Evolutionary conservation across 106 monocot species (phyloP), one percentile per base, ranked within the genome.

Genomic region (Platanthera guangdongensis): DNA sequence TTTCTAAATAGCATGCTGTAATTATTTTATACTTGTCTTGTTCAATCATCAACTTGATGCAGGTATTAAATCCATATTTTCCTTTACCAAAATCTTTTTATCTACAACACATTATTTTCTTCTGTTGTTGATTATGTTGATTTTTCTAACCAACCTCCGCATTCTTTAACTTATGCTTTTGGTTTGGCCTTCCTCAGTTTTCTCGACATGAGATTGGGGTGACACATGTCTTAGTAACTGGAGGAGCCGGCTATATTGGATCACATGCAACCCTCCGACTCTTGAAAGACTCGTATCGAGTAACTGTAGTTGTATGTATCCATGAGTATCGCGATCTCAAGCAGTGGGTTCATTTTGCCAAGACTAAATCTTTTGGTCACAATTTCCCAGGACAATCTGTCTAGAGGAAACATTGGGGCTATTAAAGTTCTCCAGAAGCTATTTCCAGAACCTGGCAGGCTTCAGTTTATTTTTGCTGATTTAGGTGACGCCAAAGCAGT

Each of bases 171-270:
- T 30, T 16, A 64, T 16, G 63, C 18, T 75, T 18, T 73, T 53
- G 7, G 50, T 72, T 1, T 72, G 72, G 0, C 51, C 9, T 72
- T 30, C 77, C 77, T 15, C 84, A 99, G 97, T 99, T 99, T 76
- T 89, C 94, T n/a, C 81, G 78, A 9, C 89, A 76, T 83, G 97
- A 94, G 79, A 49, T 80, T 81, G 94, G 97, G 67, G 86, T 92
- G 47, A 92, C 83, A 32, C 97, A 99, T 86, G 91, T 99, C 51
- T 88, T 99, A 78, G 97, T 99, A 70, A 99, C 97, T 25, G 97
- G 97, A 64, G 97, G 97, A 62, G 97, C 94, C 86, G 97, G 97
- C 50, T 99, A 88, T 78, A 92, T 99, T 50, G 97, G 97, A 7
- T 99, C 94, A 19, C 97, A 99, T 86, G 97, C 97, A 79, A 77